Base-by-base conservation (phyloP, 2,329 filamentous ascomycete species). In the Sporothrix protearum region DNA sequence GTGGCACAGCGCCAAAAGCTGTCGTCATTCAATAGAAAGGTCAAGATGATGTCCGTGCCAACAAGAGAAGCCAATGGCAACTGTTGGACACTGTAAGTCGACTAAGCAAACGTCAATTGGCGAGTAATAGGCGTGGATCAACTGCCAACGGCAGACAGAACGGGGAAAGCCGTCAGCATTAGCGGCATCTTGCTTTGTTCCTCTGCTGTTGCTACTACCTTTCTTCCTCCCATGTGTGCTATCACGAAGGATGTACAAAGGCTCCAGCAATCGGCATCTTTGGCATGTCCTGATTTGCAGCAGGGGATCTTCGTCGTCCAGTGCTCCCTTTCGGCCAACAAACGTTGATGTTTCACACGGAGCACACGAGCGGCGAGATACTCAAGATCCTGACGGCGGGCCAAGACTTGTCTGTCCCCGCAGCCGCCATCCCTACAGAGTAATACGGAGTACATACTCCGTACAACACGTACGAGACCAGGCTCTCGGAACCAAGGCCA, bases 381-480 rank as follows among this genome's bases (percentile, higher is more conserved):
- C 19, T 1, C 53, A 57, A 57, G 28, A 57, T 57, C 53, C 28
- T 33, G 14, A 22, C 28, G 16, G 14, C 53, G 4, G 16, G 53
- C 53, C 28, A 57, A 57, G 33, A 36, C 33, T 36, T 36, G 28
- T 19, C n/a, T 39, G 59, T 64, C 59, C 36, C 36, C 59, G 36
- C 59, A 64, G 59, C 59, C 59, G 36, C n/a, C 22, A 42, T 22
- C 36, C n/a, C 59, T 64, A 22, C 59, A 45, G 16, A 12, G 12
- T n/a, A n/a, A n/a, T n/a, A n/a, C n/a, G n/a, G n/a, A n/a, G n/a
- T n/a, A n/a, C n/a, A n/a, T n/a, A n/a, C n/a, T n/a, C n/a, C n/a
- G n/a, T 12, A 12, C 22, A 63, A 64, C 59, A 53, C 64, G 64
- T 68, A 68, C 45, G 64, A 68, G 64, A 68, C 64, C 64, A 68